phyloP scores from a whole-genome alignment of 2,329 filamentous ascomycete genomes.

The Gliomastix tumulicola region DNA sequence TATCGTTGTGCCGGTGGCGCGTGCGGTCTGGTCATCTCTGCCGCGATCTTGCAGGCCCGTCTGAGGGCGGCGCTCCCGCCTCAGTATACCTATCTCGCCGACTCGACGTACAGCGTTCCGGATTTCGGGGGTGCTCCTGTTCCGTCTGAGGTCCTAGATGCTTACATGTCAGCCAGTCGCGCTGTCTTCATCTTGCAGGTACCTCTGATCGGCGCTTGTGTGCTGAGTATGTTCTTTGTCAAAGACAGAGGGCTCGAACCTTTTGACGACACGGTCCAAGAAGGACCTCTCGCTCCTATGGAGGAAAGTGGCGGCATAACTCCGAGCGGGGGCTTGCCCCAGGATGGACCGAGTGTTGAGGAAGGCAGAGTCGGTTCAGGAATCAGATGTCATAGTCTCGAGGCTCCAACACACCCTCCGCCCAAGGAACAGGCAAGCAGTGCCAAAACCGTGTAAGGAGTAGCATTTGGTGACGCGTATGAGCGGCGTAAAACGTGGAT shows the following conservation, averaged over 20 bases:
- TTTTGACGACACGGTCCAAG: conserved; percentile 1
- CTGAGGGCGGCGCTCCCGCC: conserved; percentile 15
- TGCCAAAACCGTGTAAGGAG: too few species aligned
- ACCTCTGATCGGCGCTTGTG: conserved; percentile 24
- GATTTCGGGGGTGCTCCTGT: conserved; percentile 4
- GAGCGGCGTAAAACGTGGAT: too few species aligned
- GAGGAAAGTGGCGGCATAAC: too few species aligned
- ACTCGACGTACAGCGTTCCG: conserved; percentile 18
- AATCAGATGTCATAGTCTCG: too few species aligned
- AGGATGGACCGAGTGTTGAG: too few species aligned
- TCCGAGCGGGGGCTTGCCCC: too few species aligned
- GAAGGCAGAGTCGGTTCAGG: too few species aligned
- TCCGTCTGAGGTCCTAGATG: conserved; percentile 12
- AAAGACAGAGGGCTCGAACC: conserved; percentile 3
- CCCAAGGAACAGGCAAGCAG: too few species aligned
- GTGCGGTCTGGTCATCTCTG: conserved; percentile 4
- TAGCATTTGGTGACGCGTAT: too few species aligned
- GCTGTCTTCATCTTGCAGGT: conserved; percentile 51
- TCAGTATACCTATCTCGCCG: conserved; percentile 14
- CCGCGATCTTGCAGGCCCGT: conserved; percentile 34
- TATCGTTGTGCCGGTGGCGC: conserved; percentile 47
- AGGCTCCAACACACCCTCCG: too few species aligned
- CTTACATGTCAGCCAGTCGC: conserved; percentile 46
- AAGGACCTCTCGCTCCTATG: too few species aligned
- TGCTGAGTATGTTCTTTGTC: conserved; percentile 1